Evolutionary conservation across 257 asterid species (phyloP).

Genomic region (Nicotiana obtusifolia): DNA sequence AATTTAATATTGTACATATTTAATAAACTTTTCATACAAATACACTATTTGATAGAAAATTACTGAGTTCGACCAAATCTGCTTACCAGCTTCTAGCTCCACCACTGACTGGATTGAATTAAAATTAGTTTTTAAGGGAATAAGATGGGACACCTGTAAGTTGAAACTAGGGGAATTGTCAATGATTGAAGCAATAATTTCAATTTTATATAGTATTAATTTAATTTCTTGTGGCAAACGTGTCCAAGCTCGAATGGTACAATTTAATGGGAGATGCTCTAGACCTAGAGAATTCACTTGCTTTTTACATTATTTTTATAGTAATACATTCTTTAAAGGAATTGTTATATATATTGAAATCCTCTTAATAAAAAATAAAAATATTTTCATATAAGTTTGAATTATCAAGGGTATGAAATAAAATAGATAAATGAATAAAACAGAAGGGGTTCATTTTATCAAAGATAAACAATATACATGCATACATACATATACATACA

Average conservation of each 20-base stretch:
- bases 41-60: no score
- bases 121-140: neutral
- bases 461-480: neutral
- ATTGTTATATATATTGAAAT: neutral
- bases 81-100: no score
- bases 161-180: neutral
- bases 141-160: neutral
- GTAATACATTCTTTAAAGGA: neutral
- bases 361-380: neutral
- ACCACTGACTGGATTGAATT: neutral
- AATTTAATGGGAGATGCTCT: neutral
- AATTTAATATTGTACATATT: neutral
- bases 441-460: neutral
- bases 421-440: neutral
- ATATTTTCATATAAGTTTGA: neutral
- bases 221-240: neutral
- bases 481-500: no score
- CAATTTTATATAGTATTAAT: neutral
- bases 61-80: no score
- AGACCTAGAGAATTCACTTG: neutral
- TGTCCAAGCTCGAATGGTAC: neutral
- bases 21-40: no score
- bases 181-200: constrained; percentile 7
- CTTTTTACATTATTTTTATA: neutral
- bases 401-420: neutral